phyloP scores from a whole-genome alignment of 768 basidiomycete genomes.

The Kockovaella imperatae region DNA sequence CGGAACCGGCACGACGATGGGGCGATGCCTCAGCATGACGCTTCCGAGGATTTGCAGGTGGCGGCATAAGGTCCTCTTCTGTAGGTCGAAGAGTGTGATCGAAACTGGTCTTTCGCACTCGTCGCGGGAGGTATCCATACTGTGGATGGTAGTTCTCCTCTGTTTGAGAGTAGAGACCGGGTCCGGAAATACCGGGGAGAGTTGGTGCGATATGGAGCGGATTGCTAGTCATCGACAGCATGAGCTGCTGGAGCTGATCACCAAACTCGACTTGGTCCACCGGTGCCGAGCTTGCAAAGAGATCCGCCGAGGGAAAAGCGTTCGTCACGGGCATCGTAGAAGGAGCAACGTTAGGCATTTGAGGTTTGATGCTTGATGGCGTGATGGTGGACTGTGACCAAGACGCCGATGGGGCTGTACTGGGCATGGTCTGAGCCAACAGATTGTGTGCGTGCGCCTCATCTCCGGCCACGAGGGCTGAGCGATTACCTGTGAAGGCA shows the following conservation, averaged over 20 bases:
- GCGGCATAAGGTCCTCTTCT: constrained; percentile 51
- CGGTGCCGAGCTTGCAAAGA: too few relatives aligned
- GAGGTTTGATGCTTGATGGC: too few relatives aligned
- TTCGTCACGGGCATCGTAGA: background rate
- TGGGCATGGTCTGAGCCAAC: constrained; percentile 18
- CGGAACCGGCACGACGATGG: constrained; percentile 18
- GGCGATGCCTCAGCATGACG: constrained; percentile 41
- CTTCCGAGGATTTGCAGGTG: constrained; percentile 40
- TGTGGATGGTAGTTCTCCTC: constrained; percentile 44
- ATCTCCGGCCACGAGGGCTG: constrained; percentile 23
- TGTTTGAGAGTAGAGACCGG: constrained; percentile 34
- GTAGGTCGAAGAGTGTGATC: constrained; percentile 75
- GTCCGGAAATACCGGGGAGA: constrained; percentile 41
- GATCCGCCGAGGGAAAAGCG: too few relatives aligned
- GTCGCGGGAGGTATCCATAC: constrained; percentile 58
- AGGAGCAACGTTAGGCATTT: too few relatives aligned
- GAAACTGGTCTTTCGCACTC: constrained; percentile 88
- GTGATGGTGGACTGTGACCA: constrained; percentile 18
- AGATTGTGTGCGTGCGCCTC: constrained; percentile 46
- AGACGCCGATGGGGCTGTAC: constrained; percentile 16
- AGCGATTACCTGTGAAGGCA: constrained; percentile 53
- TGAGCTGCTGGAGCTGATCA: too few relatives aligned
- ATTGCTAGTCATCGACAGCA: too few relatives aligned
- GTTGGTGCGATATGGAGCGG: constrained; percentile 10
- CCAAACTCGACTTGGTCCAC: too few relatives aligned